Conservation (phyloP, 768 basidiomycete species). For the Phaffia tasmanica region DNA sequence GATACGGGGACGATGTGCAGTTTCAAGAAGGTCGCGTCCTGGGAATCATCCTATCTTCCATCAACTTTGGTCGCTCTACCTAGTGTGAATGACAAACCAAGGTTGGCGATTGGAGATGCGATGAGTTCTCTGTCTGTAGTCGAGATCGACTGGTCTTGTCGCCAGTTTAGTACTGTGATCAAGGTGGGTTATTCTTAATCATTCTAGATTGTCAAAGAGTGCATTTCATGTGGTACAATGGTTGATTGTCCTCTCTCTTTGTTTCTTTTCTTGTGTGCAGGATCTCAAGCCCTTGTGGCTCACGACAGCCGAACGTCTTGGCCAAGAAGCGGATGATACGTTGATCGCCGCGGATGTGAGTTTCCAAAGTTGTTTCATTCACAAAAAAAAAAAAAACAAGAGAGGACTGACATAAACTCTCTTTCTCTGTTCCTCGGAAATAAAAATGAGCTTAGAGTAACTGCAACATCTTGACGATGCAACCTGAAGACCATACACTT, state of each 20-base stretch:
- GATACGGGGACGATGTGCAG: slow-evolving; percentile 11
- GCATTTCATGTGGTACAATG: no score
- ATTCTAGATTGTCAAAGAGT: no score
- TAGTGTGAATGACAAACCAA: slow-evolving; percentile 39
- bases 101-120: slow-evolving; percentile 63
- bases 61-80: slow-evolving; percentile 48
- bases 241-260: no score
- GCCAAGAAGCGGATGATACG: slow-evolving; percentile 38
- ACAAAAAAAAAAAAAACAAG: no score
- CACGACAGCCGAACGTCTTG: slow-evolving; percentile 51
- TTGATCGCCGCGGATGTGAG: slow-evolving; percentile 69
- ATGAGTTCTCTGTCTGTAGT: slow-evolving; percentile 67
- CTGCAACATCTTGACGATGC: slow-evolving; percentile 53
- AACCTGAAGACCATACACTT: slow-evolving; percentile 42
- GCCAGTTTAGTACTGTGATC: slow-evolving; percentile 8
- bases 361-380: neutral
- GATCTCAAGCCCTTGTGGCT: slow-evolving; percentile 52
- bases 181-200: slow-evolving; percentile 6
- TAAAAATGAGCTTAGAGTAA: slow-evolving; percentile 49
- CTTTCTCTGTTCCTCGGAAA: neutral
- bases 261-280: neutral
- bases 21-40: slow-evolving; percentile 47
- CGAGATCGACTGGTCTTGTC: slow-evolving; percentile 29
- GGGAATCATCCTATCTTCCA: slow-evolving; percentile 76
- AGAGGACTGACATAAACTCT: no score